These are phyloP conservation scores for Umbelopsis isabellina DNA, from an alignment of 192 early-diverging fungal genomes.

Conservation along the genomic window DNA sequence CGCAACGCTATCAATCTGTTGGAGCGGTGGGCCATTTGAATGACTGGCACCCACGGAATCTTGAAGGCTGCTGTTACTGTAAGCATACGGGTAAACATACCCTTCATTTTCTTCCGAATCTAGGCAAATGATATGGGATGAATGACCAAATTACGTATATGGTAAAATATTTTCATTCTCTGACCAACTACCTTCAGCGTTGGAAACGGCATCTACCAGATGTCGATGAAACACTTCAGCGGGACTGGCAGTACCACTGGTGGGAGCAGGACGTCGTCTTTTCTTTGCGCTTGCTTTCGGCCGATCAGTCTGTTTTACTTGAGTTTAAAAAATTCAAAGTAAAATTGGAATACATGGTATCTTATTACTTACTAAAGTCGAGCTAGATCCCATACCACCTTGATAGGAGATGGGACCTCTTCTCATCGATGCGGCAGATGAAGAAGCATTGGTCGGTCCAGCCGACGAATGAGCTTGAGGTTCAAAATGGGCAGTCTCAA, in stretches of 20 bases:
- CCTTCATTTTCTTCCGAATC: conserved; percentile 44
- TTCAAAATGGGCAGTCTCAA: conserved; percentile 41
- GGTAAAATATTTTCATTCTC: not conserved
- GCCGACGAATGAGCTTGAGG: conserved; percentile 21
- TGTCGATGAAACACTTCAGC: conserved; percentile 42
- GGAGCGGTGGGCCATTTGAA: not conserved
- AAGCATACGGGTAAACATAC: conserved; percentile 39
- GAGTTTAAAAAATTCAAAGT: not conserved
- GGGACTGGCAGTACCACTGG: conserved; percentile 29
- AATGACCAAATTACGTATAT: not conserved
- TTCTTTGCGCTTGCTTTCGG: conserved; percentile 17
- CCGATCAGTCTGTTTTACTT: not conserved
- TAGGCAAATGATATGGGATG: conserved; percentile 13
- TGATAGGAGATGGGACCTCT: conserved; percentile 6
- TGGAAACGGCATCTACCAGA: conserved; percentile 41
- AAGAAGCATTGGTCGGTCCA: conserved; percentile 4
- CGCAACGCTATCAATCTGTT: not conserved
- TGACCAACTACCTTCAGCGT: conserved; percentile 32
- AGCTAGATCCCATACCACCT: not conserved
- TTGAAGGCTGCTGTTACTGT: conserved; percentile 16
- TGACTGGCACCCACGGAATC: not conserved
- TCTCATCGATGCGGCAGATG: not conserved
- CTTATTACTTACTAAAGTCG: not conserved
- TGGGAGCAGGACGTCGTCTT: not conserved
- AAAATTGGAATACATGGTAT: not conserved